Evolutionary conservation across 1,284 basidiomycete species (phyloP).

Genomic region (Filobasidium uniguttulatum): DNA sequence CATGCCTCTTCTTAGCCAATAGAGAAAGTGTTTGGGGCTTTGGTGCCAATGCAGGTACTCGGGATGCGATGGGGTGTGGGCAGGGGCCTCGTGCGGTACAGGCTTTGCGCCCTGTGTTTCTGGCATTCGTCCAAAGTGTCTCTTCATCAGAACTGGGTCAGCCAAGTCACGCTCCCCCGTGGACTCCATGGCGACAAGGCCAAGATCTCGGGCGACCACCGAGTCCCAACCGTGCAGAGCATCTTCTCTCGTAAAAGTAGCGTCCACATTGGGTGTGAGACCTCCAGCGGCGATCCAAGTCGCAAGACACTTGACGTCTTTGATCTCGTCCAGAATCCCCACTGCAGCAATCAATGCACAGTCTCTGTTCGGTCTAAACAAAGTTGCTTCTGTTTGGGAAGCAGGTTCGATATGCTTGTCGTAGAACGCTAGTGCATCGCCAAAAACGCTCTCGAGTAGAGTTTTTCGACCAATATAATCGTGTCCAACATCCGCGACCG

Average conservation of each 20-base stretch:
- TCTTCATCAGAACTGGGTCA: too few relatives aligned
- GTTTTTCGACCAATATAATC: too few relatives aligned
- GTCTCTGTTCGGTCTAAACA: constrained; percentile 18
- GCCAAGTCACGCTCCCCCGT: too few relatives aligned
- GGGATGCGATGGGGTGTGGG: constrained; percentile 3
- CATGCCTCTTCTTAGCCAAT: constrained; percentile 14
- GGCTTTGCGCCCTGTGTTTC: too few relatives aligned
- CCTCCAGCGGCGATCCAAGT: constrained; percentile 31
- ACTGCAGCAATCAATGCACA: constrained; percentile 28
- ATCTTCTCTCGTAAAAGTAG: constrained; percentile 4
- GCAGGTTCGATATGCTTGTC: background rate
- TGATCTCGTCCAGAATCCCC: constrained; percentile 30
- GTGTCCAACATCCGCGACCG: too few relatives aligned
- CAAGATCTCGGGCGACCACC: constrained; percentile 3
- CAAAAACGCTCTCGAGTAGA: background rate
- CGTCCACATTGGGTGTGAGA: constrained; percentile 14
- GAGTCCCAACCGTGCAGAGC: constrained; percentile 6
- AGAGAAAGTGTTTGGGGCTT: constrained; percentile 11
- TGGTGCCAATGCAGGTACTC: constrained; percentile 14
- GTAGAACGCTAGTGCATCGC: background rate
- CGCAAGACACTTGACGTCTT: constrained; percentile 26
- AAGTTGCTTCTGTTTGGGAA: background rate
- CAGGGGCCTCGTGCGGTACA: too few relatives aligned
- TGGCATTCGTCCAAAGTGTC: too few relatives aligned
- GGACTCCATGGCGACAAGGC: too few relatives aligned